Conservation (phyloP, 257 asterid species). For the Knoxia roxburghii region DNA sequence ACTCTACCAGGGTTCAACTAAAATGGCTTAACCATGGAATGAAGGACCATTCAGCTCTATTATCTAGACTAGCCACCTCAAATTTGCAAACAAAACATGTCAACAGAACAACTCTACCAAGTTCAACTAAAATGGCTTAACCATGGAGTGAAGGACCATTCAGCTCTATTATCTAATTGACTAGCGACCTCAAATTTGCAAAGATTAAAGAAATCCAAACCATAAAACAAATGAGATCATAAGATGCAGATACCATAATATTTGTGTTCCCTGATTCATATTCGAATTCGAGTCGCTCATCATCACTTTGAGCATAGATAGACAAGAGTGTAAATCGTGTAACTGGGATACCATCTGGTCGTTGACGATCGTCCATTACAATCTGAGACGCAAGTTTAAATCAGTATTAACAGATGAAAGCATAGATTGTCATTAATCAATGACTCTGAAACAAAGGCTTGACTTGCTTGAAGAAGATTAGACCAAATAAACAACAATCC, state of each 20-base stretch:
- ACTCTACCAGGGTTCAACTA: neutral
- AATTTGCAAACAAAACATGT: neutral
- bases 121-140: neutral
- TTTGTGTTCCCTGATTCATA: slow-evolving; percentile 94
- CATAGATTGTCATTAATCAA: neutral
- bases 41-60: neutral
- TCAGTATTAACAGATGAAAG: neutral
- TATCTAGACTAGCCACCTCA: neutral
- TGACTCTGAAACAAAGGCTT: too few relatives aligned
- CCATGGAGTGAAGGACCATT: neutral
- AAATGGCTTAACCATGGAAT: neutral
- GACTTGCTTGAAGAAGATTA: too few relatives aligned
- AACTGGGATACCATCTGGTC: slow-evolving; percentile 92
- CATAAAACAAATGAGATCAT: neutral
- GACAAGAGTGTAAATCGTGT: slow-evolving; percentile 83
- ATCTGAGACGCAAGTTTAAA: slow-evolving; percentile 52
- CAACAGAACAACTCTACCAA: neutral
- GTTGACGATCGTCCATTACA: slow-evolving; percentile 96
- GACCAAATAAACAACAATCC: neutral
- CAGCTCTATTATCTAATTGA: neutral
- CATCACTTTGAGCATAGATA: slow-evolving; percentile 76
- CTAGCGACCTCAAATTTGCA: neutral
- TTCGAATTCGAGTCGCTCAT: slow-evolving; percentile 92
- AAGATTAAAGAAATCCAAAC: slow-evolving; percentile 3
- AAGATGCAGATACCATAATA: slow-evolving; percentile 49